Evolutionary conservation across 768 basidiomycete species (phyloP).

Genomic region (Dioszegia hungarica): DNA sequence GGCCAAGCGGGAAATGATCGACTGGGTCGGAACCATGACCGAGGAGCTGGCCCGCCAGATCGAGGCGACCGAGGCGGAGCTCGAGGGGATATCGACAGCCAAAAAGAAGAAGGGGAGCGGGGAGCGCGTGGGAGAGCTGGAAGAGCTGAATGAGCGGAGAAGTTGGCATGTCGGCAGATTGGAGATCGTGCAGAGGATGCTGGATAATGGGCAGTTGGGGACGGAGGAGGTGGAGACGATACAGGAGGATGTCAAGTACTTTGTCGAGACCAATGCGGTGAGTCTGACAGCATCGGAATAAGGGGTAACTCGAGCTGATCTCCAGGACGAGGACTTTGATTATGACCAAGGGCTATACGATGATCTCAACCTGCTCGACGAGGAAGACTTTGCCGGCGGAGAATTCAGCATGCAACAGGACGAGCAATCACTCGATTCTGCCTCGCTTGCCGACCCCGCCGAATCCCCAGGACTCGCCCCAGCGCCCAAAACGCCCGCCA

Average conservation of each 20-base stretch:
- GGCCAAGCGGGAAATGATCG: conserved; percentile 78
- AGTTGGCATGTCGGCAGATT: conserved; percentile 91
- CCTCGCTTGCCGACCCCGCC: conserved; percentile 56
- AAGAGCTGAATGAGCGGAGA: conserved; percentile 82
- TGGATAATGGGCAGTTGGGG: conserved; percentile 86
- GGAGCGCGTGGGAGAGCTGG: conserved; percentile 75
- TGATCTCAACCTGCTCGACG: conserved; percentile 92
- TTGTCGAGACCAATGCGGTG: conserved; percentile 91
- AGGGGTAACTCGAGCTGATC: conserved; percentile 1
- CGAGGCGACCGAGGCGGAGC: conserved; percentile 89
- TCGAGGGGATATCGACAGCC: conserved; percentile 72
- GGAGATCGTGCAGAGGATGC: conserved; percentile 83
- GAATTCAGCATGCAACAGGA: conserved; percentile 65
- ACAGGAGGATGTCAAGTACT: conserved; percentile 93
- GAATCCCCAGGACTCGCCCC: conserved; percentile 6
- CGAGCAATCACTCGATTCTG: conserved; percentile 64
- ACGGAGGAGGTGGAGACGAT: conserved; percentile 73
- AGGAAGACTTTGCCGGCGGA: conserved; percentile 70
- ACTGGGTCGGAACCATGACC: conserved; percentile 82
- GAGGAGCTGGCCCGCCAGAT: conserved; percentile 91
- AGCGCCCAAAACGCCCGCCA: conserved; percentile 35
- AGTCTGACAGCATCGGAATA: conserved; percentile 49
- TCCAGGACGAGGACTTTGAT: conserved; percentile 92
- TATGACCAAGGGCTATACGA: conserved; percentile 97
- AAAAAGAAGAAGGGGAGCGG: conserved; percentile 67